Conservation (phyloP, 345 rosid species). For the Luvunga scandens region DNA sequence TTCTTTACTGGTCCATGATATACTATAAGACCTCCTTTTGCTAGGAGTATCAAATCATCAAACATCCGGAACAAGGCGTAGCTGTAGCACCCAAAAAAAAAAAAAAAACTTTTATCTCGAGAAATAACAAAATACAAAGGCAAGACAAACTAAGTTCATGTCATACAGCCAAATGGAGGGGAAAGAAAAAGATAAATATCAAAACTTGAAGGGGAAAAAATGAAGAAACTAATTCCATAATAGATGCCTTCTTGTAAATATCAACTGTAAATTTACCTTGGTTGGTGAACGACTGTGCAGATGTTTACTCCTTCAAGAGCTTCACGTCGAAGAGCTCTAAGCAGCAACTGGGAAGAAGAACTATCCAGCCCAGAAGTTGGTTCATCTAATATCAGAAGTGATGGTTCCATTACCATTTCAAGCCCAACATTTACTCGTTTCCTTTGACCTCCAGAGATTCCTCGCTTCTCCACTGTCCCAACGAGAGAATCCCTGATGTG, state of each 20-base stretch:
- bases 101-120: neutral
- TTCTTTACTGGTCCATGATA: conserved; percentile 96
- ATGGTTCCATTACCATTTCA: conserved; percentile 99
- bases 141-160: neutral
- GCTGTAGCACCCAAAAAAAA: conserved; percentile 39
- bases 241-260: neutral
- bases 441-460: conserved; percentile 99
- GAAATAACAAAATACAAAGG: conserved; percentile 1
- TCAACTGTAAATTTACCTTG: conserved; percentile 52
- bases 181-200: neutral
- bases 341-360: conserved; percentile 90
- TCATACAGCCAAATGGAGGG: neutral
- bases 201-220: neutral
- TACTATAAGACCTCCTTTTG: conserved; percentile 89
- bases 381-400: conserved; percentile 94
- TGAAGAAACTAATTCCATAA: neutral
- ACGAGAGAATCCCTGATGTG: conserved; percentile 81
- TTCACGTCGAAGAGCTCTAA: conserved; percentile 95
- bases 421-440: conserved; percentile 98
- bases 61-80: conserved; percentile 90
- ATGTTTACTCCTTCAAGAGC: conserved; percentile 98
- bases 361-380: conserved; percentile 99
- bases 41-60: conserved; percentile 93
- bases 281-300: conserved; percentile 95
- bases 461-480: conserved; percentile 85